Evolutionary conservation across 2,329 filamentous ascomycete species (phyloP).

Genomic region (Colletotrichum graminicola): DNA sequence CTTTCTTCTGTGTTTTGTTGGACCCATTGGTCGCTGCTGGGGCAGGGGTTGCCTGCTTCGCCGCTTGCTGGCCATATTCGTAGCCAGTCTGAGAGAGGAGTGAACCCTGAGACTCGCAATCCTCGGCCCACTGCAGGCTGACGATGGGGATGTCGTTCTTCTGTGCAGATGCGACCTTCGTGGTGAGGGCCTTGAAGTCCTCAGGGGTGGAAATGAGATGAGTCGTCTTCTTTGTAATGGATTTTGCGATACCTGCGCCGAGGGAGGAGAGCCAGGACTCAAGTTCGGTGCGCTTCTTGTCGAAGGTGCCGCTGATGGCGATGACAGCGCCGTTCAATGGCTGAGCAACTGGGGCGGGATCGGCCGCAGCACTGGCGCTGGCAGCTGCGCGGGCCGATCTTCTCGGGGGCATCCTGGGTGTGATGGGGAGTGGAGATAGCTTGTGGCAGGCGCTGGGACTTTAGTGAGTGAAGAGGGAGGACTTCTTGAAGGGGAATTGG

Average conservation of each 20-base stretch:
- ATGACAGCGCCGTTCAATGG: constrained; percentile 64
- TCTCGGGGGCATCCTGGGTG: constrained; percentile 37
- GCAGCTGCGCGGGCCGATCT: constrained; percentile 35
- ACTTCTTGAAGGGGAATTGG: background rate
- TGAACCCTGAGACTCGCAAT: constrained; percentile 60
- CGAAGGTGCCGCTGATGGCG: constrained; percentile 72
- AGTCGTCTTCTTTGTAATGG: constrained; percentile 64
- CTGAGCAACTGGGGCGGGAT: constrained; percentile 24
- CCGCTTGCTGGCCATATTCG: constrained; percentile 38
- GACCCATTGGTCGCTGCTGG: constrained; percentile 14
- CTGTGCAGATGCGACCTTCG: constrained; percentile 65
- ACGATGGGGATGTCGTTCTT: constrained; percentile 67
- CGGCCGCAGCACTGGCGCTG: constrained; percentile 5
- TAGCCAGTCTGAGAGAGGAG: constrained; percentile 53
- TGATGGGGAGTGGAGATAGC: constrained; percentile 1
- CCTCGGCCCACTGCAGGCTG: constrained; percentile 70
- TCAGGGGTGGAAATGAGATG: constrained; percentile 68
- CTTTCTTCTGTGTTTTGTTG: constrained; percentile 25
- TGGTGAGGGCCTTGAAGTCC: constrained; percentile 62
- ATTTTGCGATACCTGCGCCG: constrained; percentile 62
- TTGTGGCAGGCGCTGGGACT: background rate
- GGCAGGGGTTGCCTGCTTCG: constrained; percentile 10
- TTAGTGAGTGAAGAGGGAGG: background rate
- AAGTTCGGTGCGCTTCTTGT: constrained; percentile 62
- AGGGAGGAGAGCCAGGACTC: constrained; percentile 60